Evolutionary conservation across 1,139 yeast genomes (phyloP).

Genomic region (Yamadazyma conglobata): DNA sequence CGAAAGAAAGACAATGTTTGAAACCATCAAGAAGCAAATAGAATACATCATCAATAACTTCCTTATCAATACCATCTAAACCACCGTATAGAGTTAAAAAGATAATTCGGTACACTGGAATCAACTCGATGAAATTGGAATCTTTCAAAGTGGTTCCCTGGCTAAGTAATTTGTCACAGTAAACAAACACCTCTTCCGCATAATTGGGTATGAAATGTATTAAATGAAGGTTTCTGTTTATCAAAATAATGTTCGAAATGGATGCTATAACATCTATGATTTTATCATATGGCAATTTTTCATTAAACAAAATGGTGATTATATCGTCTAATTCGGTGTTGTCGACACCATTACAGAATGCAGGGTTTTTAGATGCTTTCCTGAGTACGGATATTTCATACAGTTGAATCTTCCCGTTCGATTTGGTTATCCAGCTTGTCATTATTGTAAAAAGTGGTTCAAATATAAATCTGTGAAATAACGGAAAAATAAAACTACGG

Average conservation of each 20-base stretch:
- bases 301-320: conserved; percentile 11
- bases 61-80: conserved; percentile 9
- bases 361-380: conserved; percentile 17
- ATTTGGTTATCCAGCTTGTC: background rate
- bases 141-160: conserved; percentile 4
- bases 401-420: background rate
- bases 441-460: no score
- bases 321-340: conserved; percentile 17
- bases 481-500: no score
- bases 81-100: conserved; percentile 27
- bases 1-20: conserved; percentile 11
- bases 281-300: conserved; percentile 10
- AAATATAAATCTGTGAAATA: no score
- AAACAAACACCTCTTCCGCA: conserved; percentile 16
- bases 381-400: conserved; percentile 13
- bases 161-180: conserved; percentile 14
- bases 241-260: conserved; percentile 22
- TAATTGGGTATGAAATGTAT: conserved; percentile 20
- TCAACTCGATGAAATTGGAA: conserved; percentile 16
- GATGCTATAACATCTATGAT: conserved; percentile 18
- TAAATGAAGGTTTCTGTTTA: conserved; percentile 23
- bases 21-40: conserved; percentile 16
- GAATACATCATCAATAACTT: conserved; percentile 13
- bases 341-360: conserved; percentile 20
- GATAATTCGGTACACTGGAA: conserved; percentile 25